Base-by-base conservation (phyloP, 495 filamentous ascomycete genomes). In the Podospora australis region DNA sequence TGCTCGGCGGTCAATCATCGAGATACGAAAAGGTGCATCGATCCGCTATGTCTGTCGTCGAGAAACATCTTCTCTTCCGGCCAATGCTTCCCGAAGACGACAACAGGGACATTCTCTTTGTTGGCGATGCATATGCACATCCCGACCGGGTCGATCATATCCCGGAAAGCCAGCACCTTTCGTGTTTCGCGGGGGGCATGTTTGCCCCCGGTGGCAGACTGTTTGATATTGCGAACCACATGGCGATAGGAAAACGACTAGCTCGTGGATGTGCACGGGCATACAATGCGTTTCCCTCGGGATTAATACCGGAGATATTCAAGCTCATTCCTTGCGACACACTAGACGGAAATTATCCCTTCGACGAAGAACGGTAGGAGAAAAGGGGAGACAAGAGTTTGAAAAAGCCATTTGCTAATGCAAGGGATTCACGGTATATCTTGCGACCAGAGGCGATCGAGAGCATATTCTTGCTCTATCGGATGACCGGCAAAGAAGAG, bases 181-280 rank as follows among this genome's bases (percentile, higher is more conserved):
- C 62, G 34, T 96, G 92, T 63, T 98, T 95, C 57, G 81, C 80
- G 0, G 91, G 91, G 11, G 91, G 88, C 23, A 96, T 96, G 91
- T 80, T 94, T 41, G 91, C 81, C 8, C 70, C 96, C 35, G 92
- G 88, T 28, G 84, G 87, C 21, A 84, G 79, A 54, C 70, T 90
- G 3, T 89, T 94, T 51, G 70, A 77, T 19, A 70, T 81, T 17
- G 70, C 81, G 1, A 73, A 77, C 2, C 85, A 96, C 57, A 65
- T 96, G 41, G 75, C 84, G 13, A 74, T 88, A 19, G 91, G 84
- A 4, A 70, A 75, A 39, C 86, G 87, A 54, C 73, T 96, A 14
- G 86, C 88, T 0, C 84, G 92, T 44, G 91, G 90, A 11, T 96
- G 90, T 54, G 82, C 90, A 11, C 96, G 88, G 90, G 81, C 87